phyloP scores from a whole-genome alignment of 2,329 filamentous ascomycete species.

The Pestalotiopsis sp. region DNA sequence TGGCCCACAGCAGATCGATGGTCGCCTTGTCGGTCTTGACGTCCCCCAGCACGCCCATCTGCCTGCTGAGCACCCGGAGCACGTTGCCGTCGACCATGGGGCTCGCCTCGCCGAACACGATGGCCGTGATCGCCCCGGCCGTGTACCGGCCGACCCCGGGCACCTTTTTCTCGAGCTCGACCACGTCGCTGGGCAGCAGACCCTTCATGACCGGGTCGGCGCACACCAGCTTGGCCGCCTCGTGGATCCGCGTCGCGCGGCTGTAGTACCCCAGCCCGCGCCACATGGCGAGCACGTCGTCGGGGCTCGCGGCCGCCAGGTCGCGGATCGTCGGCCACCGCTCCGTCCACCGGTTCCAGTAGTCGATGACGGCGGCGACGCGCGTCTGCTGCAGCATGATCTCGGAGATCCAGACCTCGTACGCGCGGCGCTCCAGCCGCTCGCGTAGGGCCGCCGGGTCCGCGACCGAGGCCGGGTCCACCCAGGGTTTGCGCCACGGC shows the following conservation, averaged over 20 bases:
- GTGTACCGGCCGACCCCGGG: conserved; percentile 66
- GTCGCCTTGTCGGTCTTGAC: conserved; percentile 57
- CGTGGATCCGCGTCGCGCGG: conserved; percentile 62
- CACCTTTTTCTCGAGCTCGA: conserved; percentile 51
- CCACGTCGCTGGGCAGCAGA: conserved; percentile 49
- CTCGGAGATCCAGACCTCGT: conserved; percentile 69
- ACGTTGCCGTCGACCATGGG: conserved; percentile 69
- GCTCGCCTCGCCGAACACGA: conserved; percentile 61
- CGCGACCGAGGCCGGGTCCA: conserved; percentile 39
- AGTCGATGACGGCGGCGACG: conserved; percentile 62
- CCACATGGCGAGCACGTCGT: conserved; percentile 63
- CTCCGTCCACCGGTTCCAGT: conserved; percentile 65
- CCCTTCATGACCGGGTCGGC: conserved; percentile 43
- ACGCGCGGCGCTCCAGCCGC: conserved; percentile 57
- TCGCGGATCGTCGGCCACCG: conserved; percentile 62
- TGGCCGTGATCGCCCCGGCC: conserved; percentile 63
- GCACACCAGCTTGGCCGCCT: conserved; percentile 56
- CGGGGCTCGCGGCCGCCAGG: conserved; percentile 53
- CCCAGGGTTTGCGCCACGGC: conserved; percentile 63
- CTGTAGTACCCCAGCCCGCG: conserved; percentile 66
- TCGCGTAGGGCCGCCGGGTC: conserved; percentile 38
- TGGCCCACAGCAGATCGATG: conserved; percentile 59
- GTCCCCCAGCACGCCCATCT: conserved; percentile 59
- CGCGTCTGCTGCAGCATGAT: conserved; percentile 71
- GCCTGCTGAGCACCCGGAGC: conserved; percentile 60